Conservation (phyloP, 1,284 basidiomycete genomes). For the Leccinum proliferum region DNA sequence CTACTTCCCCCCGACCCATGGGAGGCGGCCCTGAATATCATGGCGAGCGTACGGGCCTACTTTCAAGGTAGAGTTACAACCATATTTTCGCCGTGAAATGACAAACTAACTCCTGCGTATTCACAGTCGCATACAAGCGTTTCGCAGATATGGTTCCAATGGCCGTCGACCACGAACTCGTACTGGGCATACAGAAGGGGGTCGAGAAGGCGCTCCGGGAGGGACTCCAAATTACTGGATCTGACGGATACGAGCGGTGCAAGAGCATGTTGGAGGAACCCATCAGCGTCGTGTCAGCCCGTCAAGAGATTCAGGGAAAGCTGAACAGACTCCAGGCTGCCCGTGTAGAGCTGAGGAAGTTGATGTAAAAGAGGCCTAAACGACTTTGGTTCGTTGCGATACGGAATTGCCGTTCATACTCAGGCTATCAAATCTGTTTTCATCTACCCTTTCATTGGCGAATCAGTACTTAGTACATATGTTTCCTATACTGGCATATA, state of each 20-base stretch:
- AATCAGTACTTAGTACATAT: not conserved
- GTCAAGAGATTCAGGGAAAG: slow-evolving; percentile 49
- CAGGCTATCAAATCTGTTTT: not conserved
- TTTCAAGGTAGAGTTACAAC: slow-evolving; percentile 49
- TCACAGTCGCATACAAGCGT: slow-evolving; percentile 62
- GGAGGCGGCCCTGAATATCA: slow-evolving; percentile 55
- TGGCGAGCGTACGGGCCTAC: slow-evolving; percentile 68
- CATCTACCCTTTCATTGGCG: not conserved
- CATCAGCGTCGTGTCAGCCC: slow-evolving; percentile 35
- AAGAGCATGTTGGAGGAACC: slow-evolving; percentile 52
- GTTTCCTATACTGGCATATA: not conserved
- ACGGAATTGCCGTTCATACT: not conserved
- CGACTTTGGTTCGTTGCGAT: not conserved
- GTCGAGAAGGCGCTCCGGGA: slow-evolving; percentile 42
- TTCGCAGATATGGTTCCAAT: slow-evolving; percentile 60
- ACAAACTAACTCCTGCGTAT: not conserved
- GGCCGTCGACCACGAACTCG: slow-evolving; percentile 57
- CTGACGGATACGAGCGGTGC: slow-evolving; percentile 31
- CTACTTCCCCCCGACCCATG: slow-evolving; percentile 48
- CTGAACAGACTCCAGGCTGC: slow-evolving; percentile 48
- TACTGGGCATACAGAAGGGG: slow-evolving; percentile 39
- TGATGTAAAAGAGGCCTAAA: slow-evolving; percentile 11
- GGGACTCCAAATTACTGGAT: slow-evolving; percentile 36
- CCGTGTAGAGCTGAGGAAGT: slow-evolving; percentile 36
- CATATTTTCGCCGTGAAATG: not conserved